Base-by-base conservation (phyloP, 805 yeast genomes). In the Dipodascus albidus region DNA sequence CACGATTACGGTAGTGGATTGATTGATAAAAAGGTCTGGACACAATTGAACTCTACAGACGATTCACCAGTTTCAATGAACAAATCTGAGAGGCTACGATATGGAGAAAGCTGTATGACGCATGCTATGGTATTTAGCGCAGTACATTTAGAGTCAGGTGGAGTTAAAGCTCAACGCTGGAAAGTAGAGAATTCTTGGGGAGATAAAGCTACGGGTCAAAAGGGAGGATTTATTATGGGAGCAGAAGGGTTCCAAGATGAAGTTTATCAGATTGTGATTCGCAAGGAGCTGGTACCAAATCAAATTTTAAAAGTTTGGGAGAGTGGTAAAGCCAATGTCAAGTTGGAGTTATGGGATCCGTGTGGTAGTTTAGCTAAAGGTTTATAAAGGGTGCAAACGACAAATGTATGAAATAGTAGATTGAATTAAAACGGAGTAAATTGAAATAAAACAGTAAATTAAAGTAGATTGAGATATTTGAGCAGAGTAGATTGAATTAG, bases 111-210 rank as follows among this genome's bases (percentile, higher is more conserved):
- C 22, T 70, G 80, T 58, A 86, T 87, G 95, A 87, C 95, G 15
- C 96, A 87, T 63, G 96, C 96, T 35, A 87, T 87, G 96, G 76
- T 82, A 21, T 79, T 87, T 62, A 82, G 88, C 11, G 96, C 82
- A 24, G 91, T 85, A 48, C 90, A 87, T 66, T 70, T 87, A 35
- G 87, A 83, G 57, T 79, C 66, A 38, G 62, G 70, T 21, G 83
- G 82, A 3, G 9, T 6, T 6, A 72, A 74, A 55, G 87, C 88
- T 23, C 69, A 77, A 23, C 74, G 87, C 58, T 83, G 85, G 76
- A 74, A 82, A 62, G 88, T 83, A 42, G 89, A 84, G 66, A 83
- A 84, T 70, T 81, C 87, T 8, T 83, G 89, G 89, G 87, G 88
- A 57, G 76, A 77, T 54, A 82, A 79, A 54, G 69, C 77, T 15